These are phyloP conservation scores for Amanita brunnescens DNA, from an alignment of 768 basidiomycete genomes.

Conservation along the genomic window DNA sequence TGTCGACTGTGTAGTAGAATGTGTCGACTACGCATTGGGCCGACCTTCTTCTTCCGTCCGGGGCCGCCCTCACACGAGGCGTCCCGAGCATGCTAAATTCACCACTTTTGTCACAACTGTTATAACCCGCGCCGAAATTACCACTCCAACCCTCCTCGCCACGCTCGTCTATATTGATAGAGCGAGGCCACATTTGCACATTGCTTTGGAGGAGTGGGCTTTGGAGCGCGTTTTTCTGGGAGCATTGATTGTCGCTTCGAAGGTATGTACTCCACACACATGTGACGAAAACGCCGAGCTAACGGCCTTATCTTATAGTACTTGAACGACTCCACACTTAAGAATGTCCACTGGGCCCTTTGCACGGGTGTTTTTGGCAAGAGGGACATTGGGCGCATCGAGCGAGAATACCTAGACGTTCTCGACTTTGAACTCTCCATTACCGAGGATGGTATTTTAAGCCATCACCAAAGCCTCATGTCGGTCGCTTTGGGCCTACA, in stretches of 20 bases:
- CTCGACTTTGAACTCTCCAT: slow-evolving; percentile 67
- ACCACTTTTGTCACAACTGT: slow-evolving; percentile 59
- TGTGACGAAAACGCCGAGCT: slow-evolving; percentile 8
- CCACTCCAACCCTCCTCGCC: slow-evolving; percentile 58
- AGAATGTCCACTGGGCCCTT: slow-evolving; percentile 88
- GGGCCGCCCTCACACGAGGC: slow-evolving; percentile 38
- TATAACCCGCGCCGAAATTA: slow-evolving; percentile 65
- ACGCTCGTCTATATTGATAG: slow-evolving; percentile 71
- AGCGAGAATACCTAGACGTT: slow-evolving; percentile 75
- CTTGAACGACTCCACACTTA: slow-evolving; percentile 81
- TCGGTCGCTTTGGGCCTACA: slow-evolving; percentile 14
- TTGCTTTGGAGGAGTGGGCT: slow-evolving; percentile 79
- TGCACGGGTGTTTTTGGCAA: slow-evolving; percentile 79
- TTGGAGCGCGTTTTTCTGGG: slow-evolving; percentile 88
- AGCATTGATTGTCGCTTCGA: slow-evolving; percentile 80
- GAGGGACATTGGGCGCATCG: slow-evolving; percentile 72
- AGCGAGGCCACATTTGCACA: slow-evolving; percentile 71
- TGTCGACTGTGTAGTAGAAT: slow-evolving; percentile 59
- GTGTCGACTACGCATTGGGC: slow-evolving; percentile 72
- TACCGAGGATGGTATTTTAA: slow-evolving; percentile 54
- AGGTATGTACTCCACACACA: slow-evolving; percentile 36
- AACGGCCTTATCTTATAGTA: slow-evolving; percentile 39
- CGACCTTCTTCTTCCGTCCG: slow-evolving; percentile 44
- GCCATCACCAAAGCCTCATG: slow-evolving; percentile 34
- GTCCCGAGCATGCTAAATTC: slow-evolving; percentile 49